Evolutionary conservation across 1,139 yeast genomes (phyloP), one percentile per base, ranked within the genome.

Genomic region (Cylindricascospora bacillispora): DNA sequence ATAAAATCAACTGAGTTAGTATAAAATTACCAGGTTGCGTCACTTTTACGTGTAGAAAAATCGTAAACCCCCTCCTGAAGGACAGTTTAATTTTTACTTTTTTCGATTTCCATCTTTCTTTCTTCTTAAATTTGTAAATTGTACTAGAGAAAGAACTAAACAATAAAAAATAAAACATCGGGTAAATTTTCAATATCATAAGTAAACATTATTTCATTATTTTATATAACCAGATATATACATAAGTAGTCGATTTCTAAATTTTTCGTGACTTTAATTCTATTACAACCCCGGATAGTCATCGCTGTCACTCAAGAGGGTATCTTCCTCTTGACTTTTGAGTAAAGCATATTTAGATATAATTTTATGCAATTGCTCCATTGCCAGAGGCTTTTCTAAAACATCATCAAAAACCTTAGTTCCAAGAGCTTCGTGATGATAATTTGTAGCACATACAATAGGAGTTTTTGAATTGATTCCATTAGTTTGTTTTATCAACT

Each of bases 391-490:
- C 49, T 80, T 81, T 45, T 80, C 92, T 24, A 85, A 54, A 3
- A 80, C 73, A 28, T 71, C 75, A 37, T 73, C 78, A 55, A 83
- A 83, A 7, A 70, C 64, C n/a, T 65, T 65, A 6, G 56, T 49
- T 15, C 66, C 60, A 10, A 63, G 59, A 0, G 92, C 86, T 37
- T 81, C 93, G 35, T 72, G 70, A 14, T 73, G 72, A 45, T 71
- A 77, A 2, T 78, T 75, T 1, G 95, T 79, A 26, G 80, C 59
- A 0, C 92, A 86, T 26, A 86, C 65, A 9, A 86, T 66, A 0
- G 93, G 93, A 0, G 95, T 81, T 19, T 62, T 63, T 1, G 80
- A 65, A 48, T 89, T 89, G 15, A 71, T 65, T 20, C 89, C 79
- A 27, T 73, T 70, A 0, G 95, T 86, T 41, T 71, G 73, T 44